These are phyloP conservation scores for Gnaphalium uliginosum DNA, from an alignment of 129 eudicot species.

Conservation along the genomic window DNA sequence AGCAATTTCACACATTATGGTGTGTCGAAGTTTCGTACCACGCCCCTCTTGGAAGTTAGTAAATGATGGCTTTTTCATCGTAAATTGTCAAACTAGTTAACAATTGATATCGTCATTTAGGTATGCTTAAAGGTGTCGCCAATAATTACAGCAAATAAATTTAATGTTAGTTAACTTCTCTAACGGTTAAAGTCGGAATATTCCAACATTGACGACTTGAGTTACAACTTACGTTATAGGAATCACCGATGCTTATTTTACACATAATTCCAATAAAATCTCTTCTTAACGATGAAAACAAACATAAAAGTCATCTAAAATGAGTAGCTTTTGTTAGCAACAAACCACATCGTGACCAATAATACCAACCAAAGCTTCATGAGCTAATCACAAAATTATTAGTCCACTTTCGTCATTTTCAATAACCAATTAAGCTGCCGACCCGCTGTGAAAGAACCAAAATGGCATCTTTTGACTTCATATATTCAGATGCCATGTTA, in stretches of 20 bases:
- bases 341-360: not conserved
- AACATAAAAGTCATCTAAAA: not conserved
- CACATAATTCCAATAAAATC: not conserved
- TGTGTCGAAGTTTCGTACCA: too few relatives aligned
- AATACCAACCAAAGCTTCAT: not conserved
- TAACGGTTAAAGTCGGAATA: too few relatives aligned
- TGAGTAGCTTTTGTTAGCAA: not conserved
- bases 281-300: not conserved
- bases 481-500: slow-evolving; percentile 12
- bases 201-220: not conserved
- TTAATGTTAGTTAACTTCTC: too few relatives aligned
- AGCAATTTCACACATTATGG: too few relatives aligned
- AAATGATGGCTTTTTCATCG: too few relatives aligned
- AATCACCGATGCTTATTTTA: not conserved
- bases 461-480: slow-evolving; percentile 28
- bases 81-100: too few relatives aligned
- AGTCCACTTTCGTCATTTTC: slow-evolving; percentile 25
- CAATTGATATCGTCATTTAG: slow-evolving; percentile 41
- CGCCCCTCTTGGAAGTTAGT: too few relatives aligned
- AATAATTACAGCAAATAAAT: too few relatives aligned
- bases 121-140: too few relatives aligned
- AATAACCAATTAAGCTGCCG: not conserved
- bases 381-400: not conserved
- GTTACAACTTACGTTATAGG: not conserved
- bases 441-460: slow-evolving; percentile 4